Evolutionary conservation across 2,329 filamentous ascomycete genomes (phyloP).

Genomic region (Neofusicoccum laricinum): DNA sequence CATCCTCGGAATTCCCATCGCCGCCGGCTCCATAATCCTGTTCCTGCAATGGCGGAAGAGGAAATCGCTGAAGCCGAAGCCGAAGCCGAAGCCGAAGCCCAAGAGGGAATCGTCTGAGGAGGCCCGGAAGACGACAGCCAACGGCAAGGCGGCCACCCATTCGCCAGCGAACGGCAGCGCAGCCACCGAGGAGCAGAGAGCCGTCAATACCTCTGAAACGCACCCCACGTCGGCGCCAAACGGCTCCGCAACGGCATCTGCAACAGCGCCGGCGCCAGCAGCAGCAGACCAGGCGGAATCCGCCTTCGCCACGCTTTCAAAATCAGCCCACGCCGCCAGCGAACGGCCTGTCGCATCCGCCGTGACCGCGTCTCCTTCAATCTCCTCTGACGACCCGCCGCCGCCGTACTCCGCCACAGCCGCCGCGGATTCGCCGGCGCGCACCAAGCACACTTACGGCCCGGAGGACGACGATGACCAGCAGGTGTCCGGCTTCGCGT

Average conservation of each 20-base stretch:
- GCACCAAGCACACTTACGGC: neutral
- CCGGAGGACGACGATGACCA: neutral
- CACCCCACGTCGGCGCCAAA: neutral
- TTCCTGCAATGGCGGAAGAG: conserved; percentile 17
- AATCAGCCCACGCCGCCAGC: neutral
- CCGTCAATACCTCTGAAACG: conserved; percentile 1
- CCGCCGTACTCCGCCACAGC: neutral
- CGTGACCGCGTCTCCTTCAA: neutral
- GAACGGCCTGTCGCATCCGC: neutral
- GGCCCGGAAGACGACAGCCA: neutral
- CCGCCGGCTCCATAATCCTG: conserved; percentile 14
- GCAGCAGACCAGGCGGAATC: neutral
- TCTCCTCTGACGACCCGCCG: neutral
- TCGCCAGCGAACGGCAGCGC: neutral
- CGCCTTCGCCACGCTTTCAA: neutral
- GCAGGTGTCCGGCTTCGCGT: neutral
- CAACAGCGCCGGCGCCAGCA: neutral
- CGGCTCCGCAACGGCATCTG: neutral
- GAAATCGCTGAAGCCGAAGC: conserved; percentile 11
- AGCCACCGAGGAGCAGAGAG: neutral
- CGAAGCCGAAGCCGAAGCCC: conserved; percentile 1
- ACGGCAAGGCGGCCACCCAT: neutral
- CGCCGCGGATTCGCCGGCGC: neutral
- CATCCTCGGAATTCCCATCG: conserved; percentile 7
- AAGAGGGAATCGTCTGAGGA: neutral